Base-by-base conservation (phyloP, 176 grass and related monocot genomes). In the Tuctoria greenei region DNA sequence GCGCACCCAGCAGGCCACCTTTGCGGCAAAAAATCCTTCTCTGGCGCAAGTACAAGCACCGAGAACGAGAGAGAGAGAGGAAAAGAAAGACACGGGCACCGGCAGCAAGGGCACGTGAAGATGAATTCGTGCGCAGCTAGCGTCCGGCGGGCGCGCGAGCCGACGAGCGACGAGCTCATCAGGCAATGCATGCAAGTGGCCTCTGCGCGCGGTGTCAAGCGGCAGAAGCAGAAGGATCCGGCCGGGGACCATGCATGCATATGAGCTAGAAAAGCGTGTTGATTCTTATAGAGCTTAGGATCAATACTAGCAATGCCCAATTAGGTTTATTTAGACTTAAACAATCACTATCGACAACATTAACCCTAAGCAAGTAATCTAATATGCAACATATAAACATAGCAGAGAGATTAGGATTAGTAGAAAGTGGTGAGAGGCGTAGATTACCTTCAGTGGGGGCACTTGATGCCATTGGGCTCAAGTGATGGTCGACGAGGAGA, bases 71-170 rank as follows among this genome's bases (percentile, higher is more conserved):
- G 44, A 2, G 25, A 52, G 49, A 41, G 51, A 15, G 52, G 8
- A 58, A 3, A 28, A 31, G 41, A 47, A 45, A 51, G 28, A 28
- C 74, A 28, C 58, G 60, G 36, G 43, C 18, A 40, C 61, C 35
- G 2, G 60, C 45, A 1, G 79, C 85, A 83, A 79, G 74, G 4
- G 79, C 86, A 83, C 80, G 85, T 83, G 80, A 87, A 83, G 68
- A 21, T 79, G 84, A 57, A 71, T 81, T 64, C 64, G 71, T 81
- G 74, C 60, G 74, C 60, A 77, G 78, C 54, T 50, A 77, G 78
- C 54, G 14, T 67, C 67, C 46, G 54, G 38, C 42, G 6, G 52
- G 8, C n/a, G n/a, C n/a, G n/a, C n/a, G n/a, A n/a, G n/a, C 67
- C 46, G 54, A 25, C 42, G 6, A 37, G 8, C 55, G 23, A 16